Evolutionary conservation across 305 asterid species (phyloP).

Genomic region (Nicotiana rustica): DNA sequence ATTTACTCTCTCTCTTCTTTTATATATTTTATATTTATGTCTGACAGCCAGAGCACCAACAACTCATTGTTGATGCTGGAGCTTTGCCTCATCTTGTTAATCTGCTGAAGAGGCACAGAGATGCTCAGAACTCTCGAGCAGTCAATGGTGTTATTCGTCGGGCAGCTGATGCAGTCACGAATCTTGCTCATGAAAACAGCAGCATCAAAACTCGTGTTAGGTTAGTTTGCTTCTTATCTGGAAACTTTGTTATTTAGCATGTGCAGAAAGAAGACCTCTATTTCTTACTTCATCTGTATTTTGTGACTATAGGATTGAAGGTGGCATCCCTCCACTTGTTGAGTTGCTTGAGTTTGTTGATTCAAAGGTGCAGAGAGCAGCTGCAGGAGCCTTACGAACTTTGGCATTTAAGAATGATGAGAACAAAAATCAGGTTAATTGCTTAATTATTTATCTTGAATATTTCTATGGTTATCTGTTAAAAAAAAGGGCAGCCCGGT

Average conservation of each 20-base stretch:
- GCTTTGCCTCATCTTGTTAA: constrained; percentile 91
- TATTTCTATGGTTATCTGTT: neutral
- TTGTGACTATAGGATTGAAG: constrained; percentile 72
- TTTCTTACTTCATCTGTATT: constrained; percentile 34
- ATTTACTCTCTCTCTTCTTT: neutral
- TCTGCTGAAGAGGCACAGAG: constrained; percentile 76
- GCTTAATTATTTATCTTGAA: neutral
- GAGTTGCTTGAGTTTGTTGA: constrained; percentile 87
- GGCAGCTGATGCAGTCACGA: constrained; percentile 98
- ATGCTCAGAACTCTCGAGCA: constrained; percentile 73
- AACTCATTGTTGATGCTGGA: constrained; percentile 94
- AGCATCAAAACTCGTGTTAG: constrained; percentile 93
- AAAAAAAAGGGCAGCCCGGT: too few species aligned
- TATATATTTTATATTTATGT: constrained; percentile 8
- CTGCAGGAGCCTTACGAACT: constrained; percentile 94
- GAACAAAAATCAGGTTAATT: constrained; percentile 83
- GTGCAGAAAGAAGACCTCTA: constrained; percentile 26
- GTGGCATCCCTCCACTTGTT: constrained; percentile 98
- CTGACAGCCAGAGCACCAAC: constrained; percentile 98
- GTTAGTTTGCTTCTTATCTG: constrained; percentile 47
- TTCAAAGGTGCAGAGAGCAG: constrained; percentile 96
- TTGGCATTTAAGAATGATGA: constrained; percentile 96
- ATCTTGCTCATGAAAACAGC: constrained; percentile 98
- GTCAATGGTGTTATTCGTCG: constrained; percentile 88
- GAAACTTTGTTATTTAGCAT: constrained; percentile 28